These are phyloP conservation scores for Aspergillus transmontanensis DNA, from an alignment of 2,329 filamentous ascomycete species.

Conservation along the genomic window DNA sequence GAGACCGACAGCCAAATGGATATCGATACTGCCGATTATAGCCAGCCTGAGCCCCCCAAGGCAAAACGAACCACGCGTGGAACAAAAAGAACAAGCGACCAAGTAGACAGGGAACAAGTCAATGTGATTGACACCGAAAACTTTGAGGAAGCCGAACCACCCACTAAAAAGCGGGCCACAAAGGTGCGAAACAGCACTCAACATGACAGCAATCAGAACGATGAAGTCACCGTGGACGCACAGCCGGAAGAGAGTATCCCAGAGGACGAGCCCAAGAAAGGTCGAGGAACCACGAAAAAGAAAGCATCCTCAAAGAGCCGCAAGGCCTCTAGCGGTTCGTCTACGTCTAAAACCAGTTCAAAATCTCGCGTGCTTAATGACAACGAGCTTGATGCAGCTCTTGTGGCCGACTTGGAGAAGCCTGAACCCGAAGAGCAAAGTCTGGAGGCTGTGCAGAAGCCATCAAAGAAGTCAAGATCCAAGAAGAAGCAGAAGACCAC, in stretches of 20 bases:
- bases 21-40: conserved; percentile 29
- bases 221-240: conserved; percentile 43
- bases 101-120: conserved; percentile 42
- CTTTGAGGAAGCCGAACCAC: conserved; percentile 38
- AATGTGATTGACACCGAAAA: conserved; percentile 17
- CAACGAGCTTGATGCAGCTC: conserved; percentile 66
- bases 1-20: conserved; percentile 46
- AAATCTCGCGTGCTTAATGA: conserved; percentile 58
- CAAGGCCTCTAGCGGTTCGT: conserved; percentile 53
- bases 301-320: conserved; percentile 46
- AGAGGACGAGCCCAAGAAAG: conserved; percentile 48
- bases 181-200: conserved; percentile 53
- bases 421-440: conserved; percentile 54
- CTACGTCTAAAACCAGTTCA: conserved; percentile 50
- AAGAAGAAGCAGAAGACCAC: conserved; percentile 32
- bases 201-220: conserved; percentile 33
- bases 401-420: conserved; percentile 66
- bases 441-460: conserved; percentile 21
- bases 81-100: conserved; percentile 66
- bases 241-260: conserved; percentile 20
- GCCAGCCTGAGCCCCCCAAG: conserved; percentile 35
- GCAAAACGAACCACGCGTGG: conserved; percentile 46
- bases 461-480: conserved; percentile 31
- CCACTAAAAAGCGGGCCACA: conserved; percentile 62
- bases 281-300: conserved; percentile 43